These are phyloP conservation scores for Suillus plorans DNA, from an alignment of 768 basidiomycete genomes.

Conservation along the genomic window DNA sequence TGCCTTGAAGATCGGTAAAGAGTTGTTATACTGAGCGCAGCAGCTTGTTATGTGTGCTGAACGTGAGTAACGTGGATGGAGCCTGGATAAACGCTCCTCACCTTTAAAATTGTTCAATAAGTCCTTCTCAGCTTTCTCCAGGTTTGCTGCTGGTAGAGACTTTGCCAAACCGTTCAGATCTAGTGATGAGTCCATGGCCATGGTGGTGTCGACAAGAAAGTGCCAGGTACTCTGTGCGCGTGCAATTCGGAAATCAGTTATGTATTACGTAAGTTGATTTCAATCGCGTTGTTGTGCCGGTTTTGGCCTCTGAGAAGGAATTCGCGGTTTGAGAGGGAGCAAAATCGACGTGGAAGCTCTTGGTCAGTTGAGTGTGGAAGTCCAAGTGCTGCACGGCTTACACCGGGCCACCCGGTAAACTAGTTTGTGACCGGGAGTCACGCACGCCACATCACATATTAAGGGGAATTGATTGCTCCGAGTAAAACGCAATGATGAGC, in stretches of 20 bases:
- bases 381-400: not conserved
- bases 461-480: not conserved
- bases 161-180: conserved; percentile 77
- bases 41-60: conserved; percentile 46
- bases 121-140: conserved; percentile 79
- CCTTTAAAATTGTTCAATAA: conserved; percentile 82
- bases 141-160: conserved; percentile 67
- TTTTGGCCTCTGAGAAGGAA: not conserved
- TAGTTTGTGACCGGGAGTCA: not conserved
- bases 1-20: conserved; percentile 78
- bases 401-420: not conserved
- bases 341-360: not conserved
- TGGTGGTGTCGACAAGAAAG: not conserved
- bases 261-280: conserved; percentile 5
- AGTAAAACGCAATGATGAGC: no score
- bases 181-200: conserved; percentile 62
- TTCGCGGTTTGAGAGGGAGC: not conserved
- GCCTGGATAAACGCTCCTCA: conserved; percentile 22
- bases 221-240: not conserved
- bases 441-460: not conserved
- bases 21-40: conserved; percentile 81
- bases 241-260: not conserved
- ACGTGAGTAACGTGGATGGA: conserved; percentile 20
- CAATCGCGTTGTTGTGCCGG: not conserved
- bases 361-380: not conserved